Conservation (phyloP, 495 filamentous ascomycete genomes). For the Penicillium argentinense region DNA sequence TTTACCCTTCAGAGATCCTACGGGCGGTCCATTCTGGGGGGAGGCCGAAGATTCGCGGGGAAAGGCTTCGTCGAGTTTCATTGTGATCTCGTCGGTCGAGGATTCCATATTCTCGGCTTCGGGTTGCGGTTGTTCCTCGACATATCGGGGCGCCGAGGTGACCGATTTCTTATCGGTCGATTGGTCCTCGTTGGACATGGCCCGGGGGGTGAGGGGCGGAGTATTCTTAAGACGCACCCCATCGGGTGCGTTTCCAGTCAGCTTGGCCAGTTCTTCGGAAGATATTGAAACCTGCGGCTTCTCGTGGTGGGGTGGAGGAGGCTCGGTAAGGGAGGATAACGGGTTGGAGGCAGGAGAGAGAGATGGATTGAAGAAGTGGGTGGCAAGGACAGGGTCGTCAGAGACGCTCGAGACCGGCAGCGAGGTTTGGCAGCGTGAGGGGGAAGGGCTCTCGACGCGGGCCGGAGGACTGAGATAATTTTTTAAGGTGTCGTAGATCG, state of each 20-base stretch:
- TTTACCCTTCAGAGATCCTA: constrained; percentile 82
- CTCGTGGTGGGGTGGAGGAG: constrained; percentile 52
- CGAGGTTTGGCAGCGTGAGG: constrained; percentile 52
- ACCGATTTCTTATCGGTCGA: constrained; percentile 36
- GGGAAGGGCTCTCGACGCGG: constrained; percentile 27
- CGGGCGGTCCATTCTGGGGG: constrained; percentile 52
- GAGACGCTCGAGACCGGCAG: constrained; percentile 66
- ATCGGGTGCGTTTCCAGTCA: constrained; percentile 73
- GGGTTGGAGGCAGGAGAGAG: constrained; percentile 55
- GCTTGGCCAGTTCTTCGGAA: constrained; percentile 76
- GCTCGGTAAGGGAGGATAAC: constrained; percentile 51
- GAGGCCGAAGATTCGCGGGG: constrained; percentile 34
- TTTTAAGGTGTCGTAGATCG: constrained; percentile 43
- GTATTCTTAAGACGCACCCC: constrained; percentile 76
- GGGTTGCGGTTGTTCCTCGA: constrained; percentile 21
- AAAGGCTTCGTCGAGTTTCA: constrained; percentile 47
- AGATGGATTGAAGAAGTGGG: constrained; percentile 74
- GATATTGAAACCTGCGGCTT: constrained; percentile 51
- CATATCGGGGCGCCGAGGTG: constrained; percentile 30
- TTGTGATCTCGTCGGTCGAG: constrained; percentile 40
- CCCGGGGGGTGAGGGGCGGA: constrained; percentile 80
- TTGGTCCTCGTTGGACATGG: constrained; percentile 66
- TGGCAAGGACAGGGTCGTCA: constrained; percentile 66
- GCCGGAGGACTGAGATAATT: constrained; percentile 39
- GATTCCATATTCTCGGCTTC: constrained; percentile 27